These are phyloP conservation scores for Leucosporidium yakuticum DNA, from an alignment of 768 basidiomycete genomes.

Conservation along the genomic window DNA sequence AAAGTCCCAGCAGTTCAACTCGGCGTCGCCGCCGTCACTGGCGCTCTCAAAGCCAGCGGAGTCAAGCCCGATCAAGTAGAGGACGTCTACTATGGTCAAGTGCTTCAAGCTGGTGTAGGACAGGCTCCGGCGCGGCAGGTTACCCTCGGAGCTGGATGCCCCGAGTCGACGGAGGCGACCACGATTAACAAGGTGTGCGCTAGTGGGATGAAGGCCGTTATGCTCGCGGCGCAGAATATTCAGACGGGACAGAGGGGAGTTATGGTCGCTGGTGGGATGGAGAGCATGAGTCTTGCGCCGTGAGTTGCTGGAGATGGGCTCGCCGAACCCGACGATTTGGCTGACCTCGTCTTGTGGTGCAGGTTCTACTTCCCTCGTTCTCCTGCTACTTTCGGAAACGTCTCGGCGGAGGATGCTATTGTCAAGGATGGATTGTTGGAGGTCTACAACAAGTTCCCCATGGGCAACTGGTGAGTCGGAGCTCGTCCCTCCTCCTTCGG, in stretches of 20 bases:
- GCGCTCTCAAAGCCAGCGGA: conserved; percentile 72
- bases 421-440: conserved; percentile 93
- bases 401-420: conserved; percentile 77
- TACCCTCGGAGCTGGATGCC: conserved; percentile 81
- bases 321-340: not conserved
- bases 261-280: conserved; percentile 94
- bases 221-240: conserved; percentile 86
- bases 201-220: conserved; percentile 91
- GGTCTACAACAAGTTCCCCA: conserved; percentile 93
- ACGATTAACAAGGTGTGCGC: conserved; percentile 97
- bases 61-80: conserved; percentile 78
- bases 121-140: conserved; percentile 98
- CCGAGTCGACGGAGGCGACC: conserved; percentile 81
- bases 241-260: conserved; percentile 75
- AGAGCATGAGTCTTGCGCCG: conserved; percentile 99
- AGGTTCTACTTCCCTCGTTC: conserved; percentile 48
- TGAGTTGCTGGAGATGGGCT: conserved; percentile 49
- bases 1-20: conserved; percentile 84
- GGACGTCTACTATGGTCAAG: conserved; percentile 96
- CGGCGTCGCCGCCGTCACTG: conserved; percentile 79
- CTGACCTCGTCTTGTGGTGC: not conserved
- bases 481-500: not conserved
- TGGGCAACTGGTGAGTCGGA: conserved; percentile 76
- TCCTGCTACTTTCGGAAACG: conserved; percentile 67
- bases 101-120: conserved; percentile 93